Base-by-base conservation (phyloP, 768 basidiomycete species). In the Tylopilus subfusipes region DNA sequence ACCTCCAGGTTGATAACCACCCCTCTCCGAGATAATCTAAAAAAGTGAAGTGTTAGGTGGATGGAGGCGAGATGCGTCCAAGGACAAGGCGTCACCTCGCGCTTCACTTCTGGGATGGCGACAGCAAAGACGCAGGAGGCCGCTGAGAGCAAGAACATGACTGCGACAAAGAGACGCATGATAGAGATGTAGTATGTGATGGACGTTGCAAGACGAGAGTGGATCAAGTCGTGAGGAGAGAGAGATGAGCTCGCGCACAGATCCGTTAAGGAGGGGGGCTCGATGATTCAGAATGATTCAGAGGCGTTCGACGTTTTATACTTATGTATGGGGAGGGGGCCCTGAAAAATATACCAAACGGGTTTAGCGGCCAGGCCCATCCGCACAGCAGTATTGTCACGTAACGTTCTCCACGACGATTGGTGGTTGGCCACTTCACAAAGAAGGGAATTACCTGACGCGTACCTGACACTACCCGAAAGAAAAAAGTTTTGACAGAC, bases 151-250 rank as follows among this genome's bases (percentile, higher is more conserved):
- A 63, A 2, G 10, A 52, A 27, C 18, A 58, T 5, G 44, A 58
- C 4, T 16, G 56, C 33, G 34, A 45, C 1, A 3, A 48, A 52
- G 4, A 61, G 8, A 42, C 63, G 66, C 66, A 67, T 67, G 44
- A 21, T 31, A 25, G 19, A 21, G 18, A 18, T 8, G 24, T 21
- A 3, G 53, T n/a, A n/a, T 47, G 39, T 13, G 33, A n/a, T 16
- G 43, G 16, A 21, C 6, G 13, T 3, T 8, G 36, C 7, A 36
- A 18, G 4, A 30, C 30, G 34, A 36, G 29, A 7, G 16, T 45
- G n/a, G 12, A 31, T 30, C 19, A 12, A 16, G 44, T 45, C 44
- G 44, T 21, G 27, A 30, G 44, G 27, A 30, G 44, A 13, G 14
- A 18, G 42, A 4, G 1, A 9, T 40, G 21, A 40, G 39, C 39